Evolutionary conservation across 345 rosid species (phyloP).

Genomic region (Dovyalis caffra): DNA sequence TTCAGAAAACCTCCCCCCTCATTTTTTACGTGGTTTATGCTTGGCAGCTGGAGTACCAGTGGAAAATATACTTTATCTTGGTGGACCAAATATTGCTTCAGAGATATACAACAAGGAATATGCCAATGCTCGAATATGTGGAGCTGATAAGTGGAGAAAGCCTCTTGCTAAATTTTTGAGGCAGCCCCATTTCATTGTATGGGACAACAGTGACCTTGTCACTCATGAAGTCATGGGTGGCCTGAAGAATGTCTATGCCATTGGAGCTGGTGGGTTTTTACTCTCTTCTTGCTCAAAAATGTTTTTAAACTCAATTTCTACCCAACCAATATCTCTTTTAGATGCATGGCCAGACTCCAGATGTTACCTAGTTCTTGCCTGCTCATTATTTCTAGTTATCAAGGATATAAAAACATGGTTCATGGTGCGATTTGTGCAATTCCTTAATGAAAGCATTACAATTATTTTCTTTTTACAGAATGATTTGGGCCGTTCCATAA

Average conservation of each 20-base stretch:
- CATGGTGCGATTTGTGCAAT: background rate
- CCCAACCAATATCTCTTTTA: background rate
- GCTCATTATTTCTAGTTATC: background rate
- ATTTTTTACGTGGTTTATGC: background rate
- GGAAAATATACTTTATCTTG: constrained; percentile 89
- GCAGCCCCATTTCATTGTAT: constrained; percentile 88
- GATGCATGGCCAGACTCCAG: background rate
- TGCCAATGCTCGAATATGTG: constrained; percentile 98
- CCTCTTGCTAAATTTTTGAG: constrained; percentile 82
- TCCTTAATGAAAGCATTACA: background rate
- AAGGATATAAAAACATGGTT: background rate
- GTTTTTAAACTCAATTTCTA: background rate
- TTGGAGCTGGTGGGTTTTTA: constrained; percentile 81
- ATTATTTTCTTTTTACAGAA: background rate
- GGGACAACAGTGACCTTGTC: constrained; percentile 96
- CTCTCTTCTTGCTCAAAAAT: constrained; percentile 1
- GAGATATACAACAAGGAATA: constrained; percentile 93
- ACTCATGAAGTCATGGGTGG: constrained; percentile 99
- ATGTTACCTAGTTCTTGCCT: background rate
- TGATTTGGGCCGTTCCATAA: background rate
- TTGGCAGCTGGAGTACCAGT: constrained; percentile 67
- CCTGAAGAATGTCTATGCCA: constrained; percentile 96
- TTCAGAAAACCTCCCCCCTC: background rate
- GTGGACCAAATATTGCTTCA: constrained; percentile 97
- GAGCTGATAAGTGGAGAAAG: constrained; percentile 93